Evolutionary conservation across 768 basidiomycete species (phyloP).

Genomic region (Hysterangium stoloniferum): DNA sequence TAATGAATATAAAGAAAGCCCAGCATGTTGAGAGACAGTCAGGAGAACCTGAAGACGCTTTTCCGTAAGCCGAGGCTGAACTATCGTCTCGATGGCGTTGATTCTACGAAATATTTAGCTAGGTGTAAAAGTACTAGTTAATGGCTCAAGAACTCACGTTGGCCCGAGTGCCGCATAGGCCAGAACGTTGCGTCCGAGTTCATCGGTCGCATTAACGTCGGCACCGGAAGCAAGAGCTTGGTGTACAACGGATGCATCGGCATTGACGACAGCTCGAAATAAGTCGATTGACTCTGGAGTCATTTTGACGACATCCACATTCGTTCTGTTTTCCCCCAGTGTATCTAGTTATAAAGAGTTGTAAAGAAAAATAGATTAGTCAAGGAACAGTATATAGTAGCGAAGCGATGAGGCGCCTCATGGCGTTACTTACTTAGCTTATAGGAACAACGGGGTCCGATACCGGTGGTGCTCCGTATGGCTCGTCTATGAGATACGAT

Average conservation of each 20-base stretch:
- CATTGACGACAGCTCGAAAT: slow-evolving; percentile 41
- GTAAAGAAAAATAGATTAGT: too few species aligned
- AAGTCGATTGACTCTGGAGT: background rate
- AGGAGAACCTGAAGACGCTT: slow-evolving; percentile 52
- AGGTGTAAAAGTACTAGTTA: background rate
- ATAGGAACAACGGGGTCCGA: too few species aligned
- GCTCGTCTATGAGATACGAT: too few species aligned
- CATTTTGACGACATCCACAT: background rate
- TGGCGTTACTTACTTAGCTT: too few species aligned
- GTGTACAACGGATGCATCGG: slow-evolving; percentile 45
- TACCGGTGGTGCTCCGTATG: too few species aligned
- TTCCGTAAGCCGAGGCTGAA: slow-evolving; percentile 58
- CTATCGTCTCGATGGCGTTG: slow-evolving; percentile 55
- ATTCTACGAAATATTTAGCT: background rate
- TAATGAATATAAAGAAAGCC: slow-evolving; percentile 59
- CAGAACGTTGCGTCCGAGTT: slow-evolving; percentile 51
- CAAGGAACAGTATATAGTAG: too few species aligned
- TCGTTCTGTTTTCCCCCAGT: too few species aligned
- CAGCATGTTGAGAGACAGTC: slow-evolving; percentile 44
- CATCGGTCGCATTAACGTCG: slow-evolving; percentile 61
- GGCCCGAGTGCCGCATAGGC: slow-evolving; percentile 53
- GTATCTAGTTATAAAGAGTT: too few species aligned
- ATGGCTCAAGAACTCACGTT: slow-evolving; percentile 6
- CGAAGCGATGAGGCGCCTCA: too few species aligned
- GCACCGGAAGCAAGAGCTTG: slow-evolving; percentile 51